Base-by-base conservation (phyloP, 768 basidiomycete species). In the Porpolomopsis calyptriformis region DNA sequence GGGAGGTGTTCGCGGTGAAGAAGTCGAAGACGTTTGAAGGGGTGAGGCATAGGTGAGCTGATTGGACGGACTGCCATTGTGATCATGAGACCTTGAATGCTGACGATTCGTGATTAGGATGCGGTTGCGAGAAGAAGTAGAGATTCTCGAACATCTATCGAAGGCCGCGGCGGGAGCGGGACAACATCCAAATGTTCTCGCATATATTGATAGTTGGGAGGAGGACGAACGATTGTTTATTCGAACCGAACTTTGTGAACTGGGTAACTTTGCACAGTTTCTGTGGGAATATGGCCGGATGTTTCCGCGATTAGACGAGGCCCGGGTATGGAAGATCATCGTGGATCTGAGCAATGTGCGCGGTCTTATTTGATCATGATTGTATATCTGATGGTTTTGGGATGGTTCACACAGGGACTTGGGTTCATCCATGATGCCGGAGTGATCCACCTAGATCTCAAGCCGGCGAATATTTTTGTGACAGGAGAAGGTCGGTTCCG, bases 381-480 rank as follows among this genome's bases (percentile, higher is more conserved):
- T 48, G 58, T 55, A 48, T 47, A 34, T 19, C 45, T 45, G 42
- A 37, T 26, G 41, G 40, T 49, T 53, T 48, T 38, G 31, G 20
- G 27, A n/a, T 33, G 42, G 27, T 43, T 24, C 39, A 34, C 55
- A 56, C 61, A 84, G 81, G 94, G 93, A 51, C 69, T 98, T 49
- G 70, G 72, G 48, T 93, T 96, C 66, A 85, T 99, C 48, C 96
- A 99, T 64, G 73, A 77, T 54, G 76, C 82, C 36, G 82, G 84
- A 46, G 80, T 96, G 48, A 84, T 98, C 41, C 96, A 99, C 66
- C 76, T 99, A 45, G 96, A 99, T 66, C 66, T 99, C 52, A 99
- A 99, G 68, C 96, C 96, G 10, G 90, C 90, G 35, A 99, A 99
- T 61, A 82, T 99, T 42, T 91, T 99, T 59, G 73, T 99, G 55